Percentiles rank a stretch among this genome's conserved stretches.
phyloP scores from a whole-genome alignment of 495 filamentous ascomycete genomes.

The Penicillium simplicissimum region DNA sequence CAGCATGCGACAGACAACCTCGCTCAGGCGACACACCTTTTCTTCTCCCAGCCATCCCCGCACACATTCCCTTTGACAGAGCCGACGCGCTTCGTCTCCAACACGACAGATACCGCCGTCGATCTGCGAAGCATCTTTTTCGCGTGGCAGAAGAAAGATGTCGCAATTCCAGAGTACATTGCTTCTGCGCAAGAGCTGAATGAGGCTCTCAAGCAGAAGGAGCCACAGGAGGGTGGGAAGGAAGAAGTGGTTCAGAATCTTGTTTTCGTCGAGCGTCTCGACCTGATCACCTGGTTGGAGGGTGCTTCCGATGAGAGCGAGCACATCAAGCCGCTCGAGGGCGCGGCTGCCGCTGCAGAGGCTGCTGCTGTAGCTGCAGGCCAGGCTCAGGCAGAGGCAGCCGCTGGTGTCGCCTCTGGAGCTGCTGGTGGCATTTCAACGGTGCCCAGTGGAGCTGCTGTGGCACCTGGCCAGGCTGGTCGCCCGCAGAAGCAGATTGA shows the following conservation, averaged over 20 bases:
- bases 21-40: constrained; percentile 77
- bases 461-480: constrained; percentile 48
- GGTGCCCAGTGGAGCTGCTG: constrained; percentile 49
- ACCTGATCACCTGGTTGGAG: constrained; percentile 89
- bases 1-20: constrained; percentile 55
- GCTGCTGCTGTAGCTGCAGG: constrained; percentile 47
- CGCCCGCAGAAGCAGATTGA: constrained; percentile 64
- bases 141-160: constrained; percentile 89
- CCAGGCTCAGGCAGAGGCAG: constrained; percentile 37
- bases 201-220: constrained; percentile 66
- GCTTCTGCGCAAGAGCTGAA: constrained; percentile 77
- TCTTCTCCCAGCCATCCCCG: constrained; percentile 65
- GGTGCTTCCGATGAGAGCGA: constrained; percentile 86
- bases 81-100: constrained; percentile 80
- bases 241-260: constrained; percentile 69
- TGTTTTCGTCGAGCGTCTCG: constrained; percentile 84
- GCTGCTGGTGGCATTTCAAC: constrained; percentile 41
- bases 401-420: constrained; percentile 46
- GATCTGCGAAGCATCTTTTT: constrained; percentile 94
- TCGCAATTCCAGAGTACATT: constrained; percentile 86
- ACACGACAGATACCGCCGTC: constrained; percentile 60
- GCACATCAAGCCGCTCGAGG: constrained; percentile 81
- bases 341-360: constrained; percentile 55
- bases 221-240: constrained; percentile 48
- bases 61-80: constrained; percentile 71